Percentiles rank a stretch among this genome's conserved stretches.
phyloP scores from a whole-genome alignment of 768 basidiomycete species.

The Boletus rubropictus region DNA sequence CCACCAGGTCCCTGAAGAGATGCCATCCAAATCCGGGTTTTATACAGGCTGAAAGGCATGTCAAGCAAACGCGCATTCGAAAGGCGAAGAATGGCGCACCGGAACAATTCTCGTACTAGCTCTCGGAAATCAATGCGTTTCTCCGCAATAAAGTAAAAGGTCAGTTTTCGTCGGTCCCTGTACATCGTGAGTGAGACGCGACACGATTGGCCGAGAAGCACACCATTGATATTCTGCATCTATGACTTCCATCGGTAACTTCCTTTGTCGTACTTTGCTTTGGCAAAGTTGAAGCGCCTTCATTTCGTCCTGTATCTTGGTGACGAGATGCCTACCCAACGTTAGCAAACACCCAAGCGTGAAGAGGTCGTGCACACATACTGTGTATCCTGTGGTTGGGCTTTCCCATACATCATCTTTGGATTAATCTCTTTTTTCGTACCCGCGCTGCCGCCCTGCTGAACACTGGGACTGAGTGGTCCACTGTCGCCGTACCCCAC shows the following conservation, averaged over 20 bases:
- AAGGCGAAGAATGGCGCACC: conserved; percentile 37
- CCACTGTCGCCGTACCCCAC: conserved; percentile 37
- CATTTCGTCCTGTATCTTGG: conserved; percentile 85
- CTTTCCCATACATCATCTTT: conserved; percentile 93
- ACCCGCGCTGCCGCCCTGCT: conserved; percentile 24
- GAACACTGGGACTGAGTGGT: conserved; percentile 47
- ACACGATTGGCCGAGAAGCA: conserved; percentile 21
- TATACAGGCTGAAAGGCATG: conserved; percentile 60
- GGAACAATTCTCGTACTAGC: conserved; percentile 89
- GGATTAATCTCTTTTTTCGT: conserved; percentile 92
- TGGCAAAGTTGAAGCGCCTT: conserved; percentile 90
- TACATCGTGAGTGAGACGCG: neutral
- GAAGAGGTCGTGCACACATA: conserved; percentile 27
- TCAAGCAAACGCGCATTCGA: conserved; percentile 6
- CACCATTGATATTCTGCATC: conserved; percentile 99
- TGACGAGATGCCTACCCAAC: conserved; percentile 54
- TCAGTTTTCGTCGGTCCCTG: conserved; percentile 96
- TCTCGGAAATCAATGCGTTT: conserved; percentile 96
- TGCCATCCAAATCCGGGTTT: conserved; percentile 95
- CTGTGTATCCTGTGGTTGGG: conserved; percentile 77
- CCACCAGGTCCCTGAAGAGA: conserved; percentile 54
- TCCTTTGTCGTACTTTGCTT: conserved; percentile 88
- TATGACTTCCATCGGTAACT: conserved; percentile 96
- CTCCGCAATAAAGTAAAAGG: conserved; percentile 96
- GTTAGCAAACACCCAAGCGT: conserved; percentile 4